Evolutionary conservation across 257 asterid genomes (phyloP), one percentile per base, ranked within the genome.

Genomic region (Voacanga thouarsii): DNA sequence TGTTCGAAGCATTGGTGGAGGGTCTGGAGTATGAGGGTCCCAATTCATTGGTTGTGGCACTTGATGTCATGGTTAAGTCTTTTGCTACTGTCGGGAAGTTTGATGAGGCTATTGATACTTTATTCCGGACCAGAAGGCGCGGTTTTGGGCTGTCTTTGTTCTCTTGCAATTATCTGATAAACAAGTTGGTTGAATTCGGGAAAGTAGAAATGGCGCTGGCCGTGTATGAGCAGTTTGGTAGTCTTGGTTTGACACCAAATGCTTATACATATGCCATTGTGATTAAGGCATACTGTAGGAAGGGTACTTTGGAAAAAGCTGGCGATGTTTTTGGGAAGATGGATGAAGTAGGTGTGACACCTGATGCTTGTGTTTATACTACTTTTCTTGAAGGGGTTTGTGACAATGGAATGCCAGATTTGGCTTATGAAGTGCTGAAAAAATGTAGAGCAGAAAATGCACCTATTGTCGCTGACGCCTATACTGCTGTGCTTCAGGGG

Each of bases 181-280:
- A 91, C 79, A 78, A 86, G 82, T 82, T 94, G 86, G 89, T 90
- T 80, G 83, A 77, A 55, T 80, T 76, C 80, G 91, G 90, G 72
- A 83, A 86, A 73, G 41, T 81, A 61, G 99, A 91, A 64, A 71
- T 61, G 74, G 88, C 89, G 4, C 67, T 91, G 79, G 87, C 87
- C 55, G 43, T 91, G 70, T 91, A 85, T 81, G 87, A 85, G 86
- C 91, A 87, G 81, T 73, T 92, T 72, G 82, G 77, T 83, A 71
- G 75, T 78, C 83, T 88, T 73, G 96, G 89, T 37, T 78, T 88
- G 74, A 84, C 61, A 61, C 96, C 97, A 0, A 89, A 94, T 83
- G 86, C 87, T 30, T 92, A 90, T 85, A 94, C 97, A 47, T 94
- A 92, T 37, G 94, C 87, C 53, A 91, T 92, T 83, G 77, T 85